These are phyloP conservation scores for Cichorium intybus DNA, from an alignment of 140 eudicot species.

Conservation along the genomic window DNA sequence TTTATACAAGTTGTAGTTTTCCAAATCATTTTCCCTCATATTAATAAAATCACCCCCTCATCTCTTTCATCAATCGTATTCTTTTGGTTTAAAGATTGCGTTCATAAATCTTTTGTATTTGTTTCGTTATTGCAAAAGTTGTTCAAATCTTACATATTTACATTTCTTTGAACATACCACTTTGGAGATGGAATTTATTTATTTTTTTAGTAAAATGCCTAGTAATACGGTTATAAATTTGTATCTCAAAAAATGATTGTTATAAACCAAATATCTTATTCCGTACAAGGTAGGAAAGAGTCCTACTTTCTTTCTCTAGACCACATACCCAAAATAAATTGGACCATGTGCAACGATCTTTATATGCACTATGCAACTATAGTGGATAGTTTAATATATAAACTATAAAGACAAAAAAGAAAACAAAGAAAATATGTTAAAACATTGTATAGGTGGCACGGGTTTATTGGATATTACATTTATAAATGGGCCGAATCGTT, in stretches of 20 bases:
- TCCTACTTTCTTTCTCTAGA: not conserved
- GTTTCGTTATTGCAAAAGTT: no score
- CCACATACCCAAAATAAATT: not conserved
- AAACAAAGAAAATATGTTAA: not conserved
- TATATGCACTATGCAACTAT: not conserved
- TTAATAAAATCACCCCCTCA: no score
- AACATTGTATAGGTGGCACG: not conserved
- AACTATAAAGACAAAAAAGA: not conserved
- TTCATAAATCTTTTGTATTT: no score
- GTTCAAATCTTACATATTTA: no score
- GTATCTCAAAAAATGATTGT: not conserved
- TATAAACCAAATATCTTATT: not conserved
- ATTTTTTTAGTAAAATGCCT: not conserved
- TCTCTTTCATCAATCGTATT: no score
- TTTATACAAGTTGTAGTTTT: no score
- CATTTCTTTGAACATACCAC: no score
- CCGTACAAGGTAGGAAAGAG: not conserved
- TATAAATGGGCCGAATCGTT: no score
- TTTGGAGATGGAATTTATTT: not conserved
- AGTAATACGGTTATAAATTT: not conserved
- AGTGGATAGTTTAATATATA: no score
- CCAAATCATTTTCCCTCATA: no score
- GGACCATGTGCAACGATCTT: not conserved
- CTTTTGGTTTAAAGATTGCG: no score
- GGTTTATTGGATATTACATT: no score